Percentiles rank a stretch among this genome's conserved stretches.
phyloP scores from a whole-genome alignment of 306 rosid species.

The Cicer cuneatum region DNA sequence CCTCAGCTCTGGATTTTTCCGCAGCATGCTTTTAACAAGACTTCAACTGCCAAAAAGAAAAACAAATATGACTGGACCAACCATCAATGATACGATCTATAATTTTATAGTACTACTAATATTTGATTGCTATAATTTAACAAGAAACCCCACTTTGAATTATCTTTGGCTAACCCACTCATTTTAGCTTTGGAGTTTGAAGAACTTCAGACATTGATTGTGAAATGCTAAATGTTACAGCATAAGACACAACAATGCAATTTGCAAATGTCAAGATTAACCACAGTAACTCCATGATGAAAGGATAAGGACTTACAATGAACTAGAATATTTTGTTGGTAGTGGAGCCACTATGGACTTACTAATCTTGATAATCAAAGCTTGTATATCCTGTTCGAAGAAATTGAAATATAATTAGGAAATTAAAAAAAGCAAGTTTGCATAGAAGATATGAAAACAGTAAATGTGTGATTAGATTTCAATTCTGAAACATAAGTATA shows the following conservation, averaged over 20 bases:
- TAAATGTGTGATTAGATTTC: constrained; percentile 5
- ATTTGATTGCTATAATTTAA: constrained; percentile 7
- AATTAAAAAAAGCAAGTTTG: constrained; percentile 11
- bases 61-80: constrained; percentile 44
- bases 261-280: constrained; percentile 34
- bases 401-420: constrained; percentile 46
- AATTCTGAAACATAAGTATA: constrained; percentile 17
- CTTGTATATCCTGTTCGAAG: constrained; percentile 91
- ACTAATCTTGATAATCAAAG: constrained; percentile 90
- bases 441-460: constrained; percentile 29
- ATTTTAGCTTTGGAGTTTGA: constrained; percentile 31
- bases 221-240: constrained; percentile 27
- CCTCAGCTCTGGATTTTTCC: constrained; percentile 96
- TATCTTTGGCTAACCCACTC: constrained; percentile 26
- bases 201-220: constrained; percentile 17
- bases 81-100: constrained; percentile 27
- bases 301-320: constrained; percentile 73
- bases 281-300: constrained; percentile 31
- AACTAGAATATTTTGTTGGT: constrained; percentile 87
- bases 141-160: constrained; percentile 36
- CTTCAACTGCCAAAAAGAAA: constrained; percentile 74
- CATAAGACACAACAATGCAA: constrained; percentile 16
- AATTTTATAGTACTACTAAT: constrained; percentile 16
- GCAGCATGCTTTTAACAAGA: constrained; percentile 97
- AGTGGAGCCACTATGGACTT: constrained; percentile 97